Percentiles rank a stretch among this genome's conserved stretches.
These are phyloP conservation scores for Diaporthe sp. DNA, from an alignment of 2,329 filamentous ascomycete species.

Conservation along the genomic window DNA sequence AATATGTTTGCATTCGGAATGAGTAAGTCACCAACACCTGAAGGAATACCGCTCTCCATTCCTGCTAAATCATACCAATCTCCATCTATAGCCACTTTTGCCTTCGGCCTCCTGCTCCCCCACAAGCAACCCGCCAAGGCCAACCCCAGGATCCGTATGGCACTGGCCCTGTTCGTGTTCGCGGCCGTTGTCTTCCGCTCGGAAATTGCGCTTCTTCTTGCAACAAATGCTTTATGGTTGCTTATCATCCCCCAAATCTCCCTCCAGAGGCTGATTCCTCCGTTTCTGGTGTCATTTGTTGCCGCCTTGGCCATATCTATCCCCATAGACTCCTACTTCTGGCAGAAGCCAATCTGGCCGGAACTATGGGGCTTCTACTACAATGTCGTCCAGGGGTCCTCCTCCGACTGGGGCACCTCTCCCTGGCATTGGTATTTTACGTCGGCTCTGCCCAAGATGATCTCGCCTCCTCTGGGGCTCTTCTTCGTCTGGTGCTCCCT, in stretches of 20 bases:
- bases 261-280: constrained; percentile 68
- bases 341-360: constrained; percentile 89
- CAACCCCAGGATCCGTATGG: constrained; percentile 65
- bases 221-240: constrained; percentile 72
- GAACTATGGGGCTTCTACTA: constrained; percentile 91
- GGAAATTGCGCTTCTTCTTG: constrained; percentile 85
- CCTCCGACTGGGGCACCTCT: constrained; percentile 87
- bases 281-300: constrained; percentile 73
- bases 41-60: background rate
- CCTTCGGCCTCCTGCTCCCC: constrained; percentile 61
- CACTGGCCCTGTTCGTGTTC: constrained; percentile 80
- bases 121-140: constrained; percentile 45
- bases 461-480: constrained; percentile 80
- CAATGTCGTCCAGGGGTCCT: constrained; percentile 87
- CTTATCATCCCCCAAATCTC: constrained; percentile 66
- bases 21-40: constrained; percentile 64
- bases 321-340: constrained; percentile 90
- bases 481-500: constrained; percentile 66
- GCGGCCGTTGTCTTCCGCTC: constrained; percentile 89
- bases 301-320: constrained; percentile 77
- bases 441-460: constrained; percentile 82
- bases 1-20: constrained; percentile 97
- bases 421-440: constrained; percentile 89
- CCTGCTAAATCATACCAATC: background rate
- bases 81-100: constrained; percentile 68